Conservation (phyloP, 75 land plant species). For the Sequoia sempervirens region DNA sequence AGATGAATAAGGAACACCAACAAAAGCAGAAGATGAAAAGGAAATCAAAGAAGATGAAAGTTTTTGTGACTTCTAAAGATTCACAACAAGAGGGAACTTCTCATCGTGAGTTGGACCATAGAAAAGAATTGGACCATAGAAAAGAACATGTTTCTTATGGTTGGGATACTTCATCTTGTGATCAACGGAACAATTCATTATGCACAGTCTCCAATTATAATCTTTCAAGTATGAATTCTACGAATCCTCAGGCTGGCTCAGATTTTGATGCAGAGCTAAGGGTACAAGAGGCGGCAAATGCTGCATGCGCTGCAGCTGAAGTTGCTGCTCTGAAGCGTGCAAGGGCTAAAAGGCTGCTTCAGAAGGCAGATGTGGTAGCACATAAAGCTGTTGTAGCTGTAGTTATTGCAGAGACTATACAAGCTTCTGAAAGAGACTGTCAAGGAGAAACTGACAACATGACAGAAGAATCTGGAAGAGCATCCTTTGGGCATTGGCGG, state of each 20-base stretch:
- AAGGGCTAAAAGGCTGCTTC: conserved; percentile 53
- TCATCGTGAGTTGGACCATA: not conserved
- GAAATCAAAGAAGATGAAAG: conserved; percentile 5
- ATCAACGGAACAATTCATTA: conserved; percentile 1
- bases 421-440: conserved; percentile 22
- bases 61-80: not conserved
- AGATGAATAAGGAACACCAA: not conserved
- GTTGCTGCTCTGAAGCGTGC: conserved; percentile 57
- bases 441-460: not conserved
- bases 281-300: conserved; percentile 56
- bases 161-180: conserved; percentile 3
- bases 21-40: conserved; percentile 6
- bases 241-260: conserved; percentile 11
- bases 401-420: conserved; percentile 55
- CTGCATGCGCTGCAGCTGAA: conserved; percentile 50
- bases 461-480: not conserved
- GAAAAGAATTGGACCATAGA: conserved; percentile 1
- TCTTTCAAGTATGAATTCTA: not conserved
- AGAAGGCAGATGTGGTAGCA: conserved; percentile 57
- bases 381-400: conserved; percentile 64
- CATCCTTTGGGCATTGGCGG: not conserved
- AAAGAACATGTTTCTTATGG: not conserved
- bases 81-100: not conserved
- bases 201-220: not conserved
- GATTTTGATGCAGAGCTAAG: conserved; percentile 51